Conservation (phyloP, 1,139 yeast genomes). For the Komagataea norvegica region DNA sequence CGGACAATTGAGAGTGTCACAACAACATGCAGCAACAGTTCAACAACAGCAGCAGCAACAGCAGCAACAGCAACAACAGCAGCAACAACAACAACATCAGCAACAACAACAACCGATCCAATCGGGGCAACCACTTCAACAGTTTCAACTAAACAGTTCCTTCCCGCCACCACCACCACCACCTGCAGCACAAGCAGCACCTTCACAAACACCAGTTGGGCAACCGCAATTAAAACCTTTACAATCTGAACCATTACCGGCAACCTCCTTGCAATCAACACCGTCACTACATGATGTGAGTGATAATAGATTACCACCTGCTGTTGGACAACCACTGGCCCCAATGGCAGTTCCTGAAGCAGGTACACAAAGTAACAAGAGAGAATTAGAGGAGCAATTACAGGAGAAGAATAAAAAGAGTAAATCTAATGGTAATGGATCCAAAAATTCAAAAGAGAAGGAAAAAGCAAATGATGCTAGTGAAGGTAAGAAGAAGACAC, state of each 20-base stretch:
- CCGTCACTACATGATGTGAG: too few species aligned
- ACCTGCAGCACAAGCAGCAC: slow-evolving; percentile 21
- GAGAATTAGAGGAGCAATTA: slow-evolving; percentile 1
- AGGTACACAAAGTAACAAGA: background rate
- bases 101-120: slow-evolving; percentile 55
- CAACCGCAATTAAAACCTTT: slow-evolving; percentile 26
- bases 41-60: slow-evolving; percentile 48
- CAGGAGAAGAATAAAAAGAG: slow-evolving; percentile 1
- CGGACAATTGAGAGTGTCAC: slow-evolving; percentile 10
- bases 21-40: slow-evolving; percentile 12
- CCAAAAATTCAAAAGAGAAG: background rate
- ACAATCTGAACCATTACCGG: slow-evolving; percentile 20
- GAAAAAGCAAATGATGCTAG: slow-evolving; percentile 11
- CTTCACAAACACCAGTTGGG: too few species aligned
- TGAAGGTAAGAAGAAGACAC: slow-evolving; percentile 10
- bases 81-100: slow-evolving; percentile 17
- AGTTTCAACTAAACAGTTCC: slow-evolving; percentile 13
- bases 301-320: too few species aligned
- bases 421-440: slow-evolving; percentile 1
- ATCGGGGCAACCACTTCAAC: slow-evolving; percentile 34
- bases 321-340: background rate
- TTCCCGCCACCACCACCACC: slow-evolving; percentile 23
- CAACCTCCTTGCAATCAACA: slow-evolving; percentile 19
- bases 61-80: slow-evolving; percentile 42
- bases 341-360: slow-evolving; percentile 2